These are phyloP conservation scores for Cinnamomum chago DNA, from an alignment of 164 flowering plant species.

Conservation along the genomic window DNA sequence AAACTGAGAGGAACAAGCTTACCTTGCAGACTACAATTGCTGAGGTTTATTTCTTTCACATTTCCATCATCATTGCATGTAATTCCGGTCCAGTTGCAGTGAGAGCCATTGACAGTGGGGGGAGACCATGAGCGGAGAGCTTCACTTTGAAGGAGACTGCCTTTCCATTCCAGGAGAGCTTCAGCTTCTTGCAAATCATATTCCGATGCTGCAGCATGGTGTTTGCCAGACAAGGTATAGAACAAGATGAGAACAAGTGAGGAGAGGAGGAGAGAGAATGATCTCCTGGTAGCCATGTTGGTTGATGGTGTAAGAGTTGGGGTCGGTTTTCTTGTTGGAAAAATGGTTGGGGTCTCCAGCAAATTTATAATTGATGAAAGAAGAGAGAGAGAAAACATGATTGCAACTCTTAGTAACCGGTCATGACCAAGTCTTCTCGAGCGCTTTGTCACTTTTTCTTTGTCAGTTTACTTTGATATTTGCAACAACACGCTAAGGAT, in stretches of 20 bases:
- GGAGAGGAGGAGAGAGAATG: neutral
- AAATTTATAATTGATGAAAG: too few relatives aligned
- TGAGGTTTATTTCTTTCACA: slow-evolving; percentile 8
- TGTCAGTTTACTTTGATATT: too few relatives aligned
- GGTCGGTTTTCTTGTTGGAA: too few relatives aligned
- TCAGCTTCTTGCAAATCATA: neutral
- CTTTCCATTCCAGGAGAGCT: slow-evolving; percentile 2
- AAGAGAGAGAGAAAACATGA: too few relatives aligned
- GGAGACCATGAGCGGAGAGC: neutral
- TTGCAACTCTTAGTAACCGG: too few relatives aligned
- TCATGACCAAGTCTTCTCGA: too few relatives aligned
- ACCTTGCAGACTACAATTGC: slow-evolving; percentile 5
- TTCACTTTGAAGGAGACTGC: neutral
- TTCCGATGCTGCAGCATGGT: neutral
- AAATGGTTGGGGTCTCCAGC: too few relatives aligned
- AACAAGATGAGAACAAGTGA: neutral
- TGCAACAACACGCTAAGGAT: too few relatives aligned
- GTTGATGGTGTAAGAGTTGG: neutral
- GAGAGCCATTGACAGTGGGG: neutral
- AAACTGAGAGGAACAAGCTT: slow-evolving; percentile 12
- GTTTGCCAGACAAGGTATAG: neutral
- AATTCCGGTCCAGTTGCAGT: slow-evolving; percentile 20
- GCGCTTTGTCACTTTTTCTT: too few relatives aligned
- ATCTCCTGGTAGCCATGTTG: neutral
- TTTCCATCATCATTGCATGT: slow-evolving; percentile 12